phyloP scores from a whole-genome alignment of 768 basidiomycete species.

The Mycena filopes region DNA sequence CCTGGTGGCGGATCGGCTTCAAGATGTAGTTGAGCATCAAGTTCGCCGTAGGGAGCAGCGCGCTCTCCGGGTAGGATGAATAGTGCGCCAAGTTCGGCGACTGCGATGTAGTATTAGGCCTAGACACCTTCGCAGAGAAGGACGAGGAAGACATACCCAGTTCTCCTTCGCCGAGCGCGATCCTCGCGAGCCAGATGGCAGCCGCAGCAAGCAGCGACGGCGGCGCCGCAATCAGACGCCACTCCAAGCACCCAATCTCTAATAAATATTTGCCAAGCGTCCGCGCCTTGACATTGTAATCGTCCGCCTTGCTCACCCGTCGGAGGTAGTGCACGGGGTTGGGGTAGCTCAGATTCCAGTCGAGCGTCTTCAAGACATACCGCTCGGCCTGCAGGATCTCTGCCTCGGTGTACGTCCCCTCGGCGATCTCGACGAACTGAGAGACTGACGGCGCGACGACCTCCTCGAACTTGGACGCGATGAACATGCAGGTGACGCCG shows the following conservation, averaged over 20 bases:
- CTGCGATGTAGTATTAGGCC: constrained; percentile 43
- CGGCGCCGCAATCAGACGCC: constrained; percentile 81
- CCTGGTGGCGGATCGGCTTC: constrained; percentile 80
- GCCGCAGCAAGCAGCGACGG: constrained; percentile 92
- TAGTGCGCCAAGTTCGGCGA: constrained; percentile 92
- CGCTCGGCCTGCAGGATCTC: constrained; percentile 77
- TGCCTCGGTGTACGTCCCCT: constrained; percentile 88
- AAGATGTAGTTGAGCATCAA: constrained; percentile 94
- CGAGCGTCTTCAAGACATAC: constrained; percentile 91
- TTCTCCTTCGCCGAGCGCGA: constrained; percentile 83
- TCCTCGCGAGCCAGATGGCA: constrained; percentile 87
- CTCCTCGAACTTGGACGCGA: constrained; percentile 97
- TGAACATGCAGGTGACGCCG: constrained; percentile 92
- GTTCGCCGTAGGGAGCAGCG: constrained; percentile 88
- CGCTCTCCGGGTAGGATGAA: constrained; percentile 89
- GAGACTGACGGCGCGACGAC: constrained; percentile 89
- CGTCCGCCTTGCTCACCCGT: constrained; percentile 94
- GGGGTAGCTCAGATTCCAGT: constrained; percentile 93
- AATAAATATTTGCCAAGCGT: constrained; percentile 95
- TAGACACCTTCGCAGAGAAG: not conserved
- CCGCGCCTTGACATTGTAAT: constrained; percentile 91
- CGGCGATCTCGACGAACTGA: constrained; percentile 90
- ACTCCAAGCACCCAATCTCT: constrained; percentile 91
- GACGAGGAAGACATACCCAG: constrained; percentile 77
- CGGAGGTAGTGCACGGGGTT: constrained; percentile 95